Conservation (phyloP, 306 rosid species). For the Vachellia pachyceras region DNA sequence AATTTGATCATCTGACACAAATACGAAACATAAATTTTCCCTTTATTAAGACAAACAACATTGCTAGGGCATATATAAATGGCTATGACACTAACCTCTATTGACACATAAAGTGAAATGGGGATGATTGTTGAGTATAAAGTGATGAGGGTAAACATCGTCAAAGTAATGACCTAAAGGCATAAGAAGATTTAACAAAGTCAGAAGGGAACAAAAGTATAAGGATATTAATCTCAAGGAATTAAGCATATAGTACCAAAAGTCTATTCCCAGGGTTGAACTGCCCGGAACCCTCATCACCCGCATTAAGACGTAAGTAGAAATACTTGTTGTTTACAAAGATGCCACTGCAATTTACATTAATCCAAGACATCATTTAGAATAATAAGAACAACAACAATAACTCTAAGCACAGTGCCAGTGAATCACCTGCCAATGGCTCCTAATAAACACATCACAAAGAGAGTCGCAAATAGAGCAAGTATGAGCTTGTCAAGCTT, state of each 20-base stretch:
- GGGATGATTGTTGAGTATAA: conserved; percentile 94
- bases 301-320: conserved; percentile 73
- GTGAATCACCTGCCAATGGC: conserved; percentile 82
- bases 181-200: conserved; percentile 39
- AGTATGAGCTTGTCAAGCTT: conserved; percentile 98
- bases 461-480: conserved; percentile 75
- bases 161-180: conserved; percentile 79
- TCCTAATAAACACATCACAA: conserved; percentile 88
- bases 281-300: conserved; percentile 62
- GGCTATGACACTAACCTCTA: conserved; percentile 74
- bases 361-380: conserved; percentile 39
- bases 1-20: conserved; percentile 90
- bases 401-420: background rate
- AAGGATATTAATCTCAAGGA: conserved; percentile 28
- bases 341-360: conserved; percentile 65
- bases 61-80: conserved; percentile 31
- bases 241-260: conserved; percentile 61
- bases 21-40: conserved; percentile 33
- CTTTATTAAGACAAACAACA: conserved; percentile 17
- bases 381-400: too few relatives aligned
- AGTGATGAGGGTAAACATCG: conserved; percentile 95
- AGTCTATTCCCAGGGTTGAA: conserved; percentile 83
- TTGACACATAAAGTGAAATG: conserved; percentile 95
- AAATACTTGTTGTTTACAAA: conserved; percentile 78
- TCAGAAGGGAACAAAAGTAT: conserved; percentile 25